Conservation (phyloP, 1,139 yeast species). For the Yamadazyma epiphylla region DNA sequence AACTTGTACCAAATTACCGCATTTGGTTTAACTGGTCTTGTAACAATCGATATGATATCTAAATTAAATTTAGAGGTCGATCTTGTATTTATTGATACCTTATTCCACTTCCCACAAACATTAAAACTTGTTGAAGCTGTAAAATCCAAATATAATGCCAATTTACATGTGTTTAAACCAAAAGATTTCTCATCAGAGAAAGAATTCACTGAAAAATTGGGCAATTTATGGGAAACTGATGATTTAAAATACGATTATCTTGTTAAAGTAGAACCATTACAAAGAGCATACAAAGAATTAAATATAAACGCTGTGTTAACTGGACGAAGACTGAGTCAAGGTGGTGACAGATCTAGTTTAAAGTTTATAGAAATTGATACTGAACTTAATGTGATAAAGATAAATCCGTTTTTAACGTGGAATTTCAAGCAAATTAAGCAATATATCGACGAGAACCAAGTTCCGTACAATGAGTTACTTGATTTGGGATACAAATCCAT, state of each 20-base stretch:
- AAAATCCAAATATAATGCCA: conserved; percentile 49
- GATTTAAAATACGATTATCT: conserved; percentile 80
- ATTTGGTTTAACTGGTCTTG: conserved; percentile 89
- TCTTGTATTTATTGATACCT: conserved; percentile 81
- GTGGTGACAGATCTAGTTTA: conserved; percentile 73
- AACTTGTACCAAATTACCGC: conserved; percentile 88
- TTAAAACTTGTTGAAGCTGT: conserved; percentile 65
- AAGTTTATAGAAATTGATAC: conserved; percentile 76
- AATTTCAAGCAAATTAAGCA: conserved; percentile 64
- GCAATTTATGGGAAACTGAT: conserved; percentile 83
- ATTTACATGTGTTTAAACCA: conserved; percentile 66
- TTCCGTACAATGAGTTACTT: conserved; percentile 81
- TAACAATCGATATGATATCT: conserved; percentile 80
- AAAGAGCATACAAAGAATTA: conserved; percentile 74
- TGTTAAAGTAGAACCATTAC: conserved; percentile 91
- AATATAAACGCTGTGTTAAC: conserved; percentile 81
- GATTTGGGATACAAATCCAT: conserved; percentile 87
- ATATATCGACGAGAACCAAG: conserved; percentile 65
- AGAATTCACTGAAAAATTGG: conserved; percentile 68
- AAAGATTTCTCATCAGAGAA: conserved; percentile 47
- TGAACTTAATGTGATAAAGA: conserved; percentile 67
- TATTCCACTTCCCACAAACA: conserved; percentile 93
- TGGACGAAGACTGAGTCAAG: conserved; percentile 89
- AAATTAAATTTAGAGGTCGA: conserved; percentile 59
- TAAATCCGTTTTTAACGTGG: conserved; percentile 90